A percentile compares a stretch with the other conserved stretches of the same genome.
Evolutionary conservation across 2,329 filamentous ascomycete genomes (phyloP).

Genomic region (Rhynchosporium graminicola): DNA sequence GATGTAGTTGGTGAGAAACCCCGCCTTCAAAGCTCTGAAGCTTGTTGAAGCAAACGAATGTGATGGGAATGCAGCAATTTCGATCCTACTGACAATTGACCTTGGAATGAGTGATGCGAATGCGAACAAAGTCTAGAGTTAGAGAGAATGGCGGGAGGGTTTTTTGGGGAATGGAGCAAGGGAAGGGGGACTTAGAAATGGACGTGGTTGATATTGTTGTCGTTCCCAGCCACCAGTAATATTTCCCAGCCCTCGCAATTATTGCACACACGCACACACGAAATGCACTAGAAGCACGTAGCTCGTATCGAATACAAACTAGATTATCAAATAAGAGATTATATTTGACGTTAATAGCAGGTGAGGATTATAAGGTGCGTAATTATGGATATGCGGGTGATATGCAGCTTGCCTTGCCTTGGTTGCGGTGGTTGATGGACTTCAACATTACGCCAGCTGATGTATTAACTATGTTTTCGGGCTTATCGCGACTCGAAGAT

Average conservation of each 20-base stretch:
- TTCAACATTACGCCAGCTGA: not conserved
- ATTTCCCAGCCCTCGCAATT: constrained; percentile 13
- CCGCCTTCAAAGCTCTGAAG: constrained; percentile 18
- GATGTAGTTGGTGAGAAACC: constrained; percentile 24
- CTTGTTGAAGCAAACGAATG: constrained; percentile 26
- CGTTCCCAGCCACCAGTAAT: not conserved
- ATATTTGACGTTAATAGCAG: constrained; percentile 2
- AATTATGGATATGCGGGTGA: not conserved
- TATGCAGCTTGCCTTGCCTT: constrained; percentile 14
- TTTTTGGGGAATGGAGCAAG: constrained; percentile 25
- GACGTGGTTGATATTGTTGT: constrained; percentile 26
- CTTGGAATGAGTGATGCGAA: constrained; percentile 13
- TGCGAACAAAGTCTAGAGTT: constrained; percentile 19
- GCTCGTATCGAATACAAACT: constrained; percentile 7
- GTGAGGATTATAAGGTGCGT: constrained; percentile 3
- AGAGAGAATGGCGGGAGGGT: constrained; percentile 23
- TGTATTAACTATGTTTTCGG: constrained; percentile 14
- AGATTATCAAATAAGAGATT: constrained; percentile 1
- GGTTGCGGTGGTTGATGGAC: constrained; percentile 10
- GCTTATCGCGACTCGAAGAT: constrained; percentile 16
- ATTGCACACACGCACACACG: constrained; percentile 1
- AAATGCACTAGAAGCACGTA: constrained; percentile 1
- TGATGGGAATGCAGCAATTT: constrained; percentile 14
- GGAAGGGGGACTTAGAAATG: constrained; percentile 28
- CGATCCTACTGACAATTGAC: constrained; percentile 17